Evolutionary conservation across 2,329 filamentous ascomycete species (phyloP).

Genomic region (Epichloe uncinata): DNA sequence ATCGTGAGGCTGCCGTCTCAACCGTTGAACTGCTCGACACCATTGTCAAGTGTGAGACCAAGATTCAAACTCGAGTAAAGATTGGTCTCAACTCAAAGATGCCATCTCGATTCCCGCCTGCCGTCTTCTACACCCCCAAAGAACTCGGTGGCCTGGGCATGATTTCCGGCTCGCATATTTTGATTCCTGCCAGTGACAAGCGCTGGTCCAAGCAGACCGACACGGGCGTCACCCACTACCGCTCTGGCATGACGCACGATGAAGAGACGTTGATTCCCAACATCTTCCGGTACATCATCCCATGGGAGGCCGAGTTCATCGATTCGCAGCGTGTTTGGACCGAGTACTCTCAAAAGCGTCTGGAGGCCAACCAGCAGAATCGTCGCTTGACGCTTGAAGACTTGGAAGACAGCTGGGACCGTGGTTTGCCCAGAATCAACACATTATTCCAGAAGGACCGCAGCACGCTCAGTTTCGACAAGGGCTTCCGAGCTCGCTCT

Average conservation of each 20-base stretch:
- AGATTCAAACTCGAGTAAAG: conserved; percentile 98
- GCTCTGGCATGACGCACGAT: conserved; percentile 94
- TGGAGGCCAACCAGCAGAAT: conserved; percentile 96
- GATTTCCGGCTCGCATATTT: conserved; percentile 96
- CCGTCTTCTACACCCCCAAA: conserved; percentile 97
- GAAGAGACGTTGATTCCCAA: conserved; percentile 97
- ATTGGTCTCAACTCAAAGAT: conserved; percentile 99
- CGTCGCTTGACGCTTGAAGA: conserved; percentile 88
- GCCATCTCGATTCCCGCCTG: conserved; percentile 95
- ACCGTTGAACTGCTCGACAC: conserved; percentile 90
- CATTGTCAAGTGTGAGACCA: conserved; percentile 98
- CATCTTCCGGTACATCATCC: conserved; percentile 98
- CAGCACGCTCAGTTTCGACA: conserved; percentile 94
- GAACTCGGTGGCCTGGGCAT: conserved; percentile 94
- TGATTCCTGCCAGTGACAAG: conserved; percentile 95
- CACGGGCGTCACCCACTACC: conserved; percentile 90
- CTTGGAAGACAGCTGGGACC: conserved; percentile 96
- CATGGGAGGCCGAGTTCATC: conserved; percentile 98
- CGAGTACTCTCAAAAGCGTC: conserved; percentile 94
- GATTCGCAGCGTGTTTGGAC: conserved; percentile 99
- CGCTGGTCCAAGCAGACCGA: conserved; percentile 98
- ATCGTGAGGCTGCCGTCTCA: conserved; percentile 91
- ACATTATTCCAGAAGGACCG: conserved; percentile 98
- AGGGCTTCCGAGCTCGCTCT: conserved; percentile 86
- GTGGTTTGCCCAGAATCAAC: conserved; percentile 93